Evolutionary conservation across 1,284 basidiomycete genomes (phyloP), one percentile per base, ranked within the genome.

Genomic region (Ganoderma boninense): DNA sequence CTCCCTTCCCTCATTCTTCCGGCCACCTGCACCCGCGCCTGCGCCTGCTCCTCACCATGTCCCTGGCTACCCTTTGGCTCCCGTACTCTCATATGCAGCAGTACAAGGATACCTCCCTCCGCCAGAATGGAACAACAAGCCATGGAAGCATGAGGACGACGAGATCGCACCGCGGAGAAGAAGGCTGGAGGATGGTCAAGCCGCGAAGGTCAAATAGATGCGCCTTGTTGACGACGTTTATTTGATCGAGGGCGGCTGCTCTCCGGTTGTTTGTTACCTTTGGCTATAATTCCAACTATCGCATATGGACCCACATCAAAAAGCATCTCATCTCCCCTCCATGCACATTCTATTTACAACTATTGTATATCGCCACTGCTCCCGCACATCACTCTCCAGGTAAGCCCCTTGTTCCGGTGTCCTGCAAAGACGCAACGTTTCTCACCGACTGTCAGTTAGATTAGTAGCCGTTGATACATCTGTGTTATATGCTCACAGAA

Each of bases 1-100:
- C 82, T 87, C 93, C 8, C 84, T 96, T 49, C 85, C 96, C 64
- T 94, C 90, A 57, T 84, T 94, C 57, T 94, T 93, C 79, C 91
- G 93, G 64, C 84, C 92, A 64, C 87, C 87, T 75, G 86, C 77
- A 44, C 76, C 78, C 3, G 64, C 73, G 4, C 63, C 76, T 16
- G 71, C 62, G 44, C 57, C 70, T 32, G 43, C 71, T 2, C 71
- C 72, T 4, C 49, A 67, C 0, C 76, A 69, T 32, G 63, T 75
- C 71, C 79, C 82, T 65, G 77, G 85, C 61, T 88, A 85, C 77
- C 81, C 86, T 65, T 80, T 86, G 40, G 76, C 84, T 13, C 83
- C 86, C 62, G 75, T 81, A 54, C 76, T 83, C 59, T 80, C 85
- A 38, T 88, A 85, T 77, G 83, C 83, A 56, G 80, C 82, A 32